A percentile compares a stretch with the other conserved stretches of the same genome.
Evolutionary conservation across 495 filamentous ascomycete genomes (phyloP).

Genomic region (Trichocladium antarcticum): DNA sequence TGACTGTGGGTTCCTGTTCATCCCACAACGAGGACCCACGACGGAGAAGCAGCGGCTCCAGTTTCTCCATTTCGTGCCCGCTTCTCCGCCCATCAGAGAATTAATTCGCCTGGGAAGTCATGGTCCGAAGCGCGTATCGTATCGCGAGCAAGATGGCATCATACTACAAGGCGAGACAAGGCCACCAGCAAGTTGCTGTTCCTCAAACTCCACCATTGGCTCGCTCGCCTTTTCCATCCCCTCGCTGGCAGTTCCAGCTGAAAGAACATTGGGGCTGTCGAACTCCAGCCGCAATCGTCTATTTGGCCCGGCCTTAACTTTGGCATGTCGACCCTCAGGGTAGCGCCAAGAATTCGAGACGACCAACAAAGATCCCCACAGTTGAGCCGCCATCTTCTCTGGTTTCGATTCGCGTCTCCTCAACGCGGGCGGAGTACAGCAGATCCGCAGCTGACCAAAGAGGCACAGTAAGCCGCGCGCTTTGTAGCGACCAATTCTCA

Average conservation of each 20-base stretch:
- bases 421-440: not conserved
- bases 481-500: not conserved
- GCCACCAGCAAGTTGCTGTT: too few species aligned
- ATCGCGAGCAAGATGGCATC: not conserved
- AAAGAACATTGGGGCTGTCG: not conserved
- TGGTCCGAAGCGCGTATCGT: not conserved
- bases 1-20: conserved; percentile 2
- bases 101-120: not conserved
- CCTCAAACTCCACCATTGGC: too few species aligned
- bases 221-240: too few species aligned
- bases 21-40: not conserved
- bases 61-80: conserved; percentile 2
- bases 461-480: conserved; percentile 6
- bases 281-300: not conserved
- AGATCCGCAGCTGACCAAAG: not conserved
- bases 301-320: not conserved
- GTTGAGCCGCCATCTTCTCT: conserved; percentile 2
- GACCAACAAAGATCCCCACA: conserved; percentile 1
- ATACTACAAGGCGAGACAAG: too few species aligned
- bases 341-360: conserved; percentile 5
- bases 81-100: conserved; percentile 4
- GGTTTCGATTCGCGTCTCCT: not conserved
- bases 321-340: too few species aligned
- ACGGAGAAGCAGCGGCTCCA: not conserved
- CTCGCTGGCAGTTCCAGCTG: too few species aligned